Percentiles rank a stretch among this genome's conserved stretches.
phyloP scores from a whole-genome alignment of 352 stramenopile species.

The Pythium guiyangense region DNA sequence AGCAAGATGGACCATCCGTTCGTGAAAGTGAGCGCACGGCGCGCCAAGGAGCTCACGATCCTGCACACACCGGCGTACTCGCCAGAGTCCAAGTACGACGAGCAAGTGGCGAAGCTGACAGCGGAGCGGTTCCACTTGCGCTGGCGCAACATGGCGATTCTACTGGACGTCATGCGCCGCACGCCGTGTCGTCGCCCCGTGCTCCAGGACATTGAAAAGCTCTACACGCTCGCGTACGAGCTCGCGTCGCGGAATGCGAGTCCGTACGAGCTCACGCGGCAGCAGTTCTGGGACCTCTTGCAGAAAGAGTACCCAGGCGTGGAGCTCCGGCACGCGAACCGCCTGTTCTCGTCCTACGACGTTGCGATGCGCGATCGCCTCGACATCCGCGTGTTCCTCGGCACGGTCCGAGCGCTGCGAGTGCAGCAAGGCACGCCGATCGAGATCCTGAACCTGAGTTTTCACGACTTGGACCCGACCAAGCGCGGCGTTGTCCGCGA shows the following conservation, averaged over 20 bases:
- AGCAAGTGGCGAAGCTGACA: conserved; percentile 27
- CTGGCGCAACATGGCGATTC: conserved; percentile 35
- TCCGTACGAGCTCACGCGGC: conserved; percentile 25
- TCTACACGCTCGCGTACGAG: conserved; percentile 43
- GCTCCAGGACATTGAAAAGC: conserved; percentile 65
- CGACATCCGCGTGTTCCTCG: conserved; percentile 52
- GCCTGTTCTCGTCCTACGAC: conserved; percentile 64
- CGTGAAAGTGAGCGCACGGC: conserved; percentile 27
- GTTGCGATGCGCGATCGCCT: conserved; percentile 35
- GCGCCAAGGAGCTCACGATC: conserved; percentile 39
- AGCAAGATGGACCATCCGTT: conserved; percentile 43
- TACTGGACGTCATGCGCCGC: conserved; percentile 52
- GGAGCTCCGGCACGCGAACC: conserved; percentile 38
- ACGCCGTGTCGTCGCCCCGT: conserved; percentile 53
- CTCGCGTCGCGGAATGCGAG: conserved; percentile 36
- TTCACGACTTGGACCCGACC: conserved; percentile 44
- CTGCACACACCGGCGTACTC: conserved; percentile 47
- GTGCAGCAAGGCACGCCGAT: conserved; percentile 52
- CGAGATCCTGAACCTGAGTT: conserved; percentile 36
- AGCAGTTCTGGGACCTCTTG: conserved; percentile 48
- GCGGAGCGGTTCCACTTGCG: conserved; percentile 36
- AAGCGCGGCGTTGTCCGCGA: conserved; percentile 19
- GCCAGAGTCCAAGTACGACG: conserved; percentile 23
- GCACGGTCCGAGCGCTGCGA: conserved; percentile 41
- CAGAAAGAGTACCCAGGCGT: conserved; percentile 43